A percentile compares a stretch with the other conserved stretches of the same genome.
Evolutionary conservation across 768 basidiomycete genomes (phyloP).

Genomic region (Lyophyllum semitale): DNA sequence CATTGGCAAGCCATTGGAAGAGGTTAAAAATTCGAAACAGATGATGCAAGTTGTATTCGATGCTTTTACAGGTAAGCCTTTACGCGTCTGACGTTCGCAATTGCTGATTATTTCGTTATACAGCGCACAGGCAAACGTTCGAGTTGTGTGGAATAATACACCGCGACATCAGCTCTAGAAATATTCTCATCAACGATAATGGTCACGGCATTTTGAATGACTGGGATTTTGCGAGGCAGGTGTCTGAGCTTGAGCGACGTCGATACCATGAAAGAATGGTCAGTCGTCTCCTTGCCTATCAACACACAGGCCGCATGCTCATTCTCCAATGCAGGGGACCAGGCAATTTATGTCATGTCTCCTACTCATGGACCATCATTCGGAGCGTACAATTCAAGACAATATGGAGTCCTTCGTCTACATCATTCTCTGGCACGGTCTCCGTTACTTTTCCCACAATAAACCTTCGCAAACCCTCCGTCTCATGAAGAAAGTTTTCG

Average conservation of each 20-base stretch:
- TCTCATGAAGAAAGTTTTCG: not conserved
- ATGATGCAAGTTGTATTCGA: conserved; percentile 20
- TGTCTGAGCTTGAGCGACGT: not conserved
- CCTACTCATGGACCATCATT: not conserved
- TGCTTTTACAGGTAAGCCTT: conserved; percentile 24
- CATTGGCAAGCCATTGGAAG: conserved; percentile 12
- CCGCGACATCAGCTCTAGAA: conserved; percentile 8
- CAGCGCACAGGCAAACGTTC: conserved; percentile 11
- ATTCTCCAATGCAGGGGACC: conserved; percentile 3
- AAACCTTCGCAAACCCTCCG: not conserved
- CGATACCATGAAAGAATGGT: conserved; percentile 7
- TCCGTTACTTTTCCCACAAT: conserved; percentile 8
- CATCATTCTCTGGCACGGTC: conserved; percentile 5
- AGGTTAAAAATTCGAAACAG: conserved; percentile 18
- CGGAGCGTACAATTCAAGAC: conserved; percentile 1
- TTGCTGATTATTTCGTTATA: not conserved
- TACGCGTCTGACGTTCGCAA: not conserved
- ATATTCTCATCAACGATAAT: conserved; percentile 8
- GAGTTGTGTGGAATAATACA: conserved; percentile 4
- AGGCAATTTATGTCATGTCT: conserved; percentile 16
- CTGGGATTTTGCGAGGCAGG: conserved; percentile 13
- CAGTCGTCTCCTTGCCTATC: not conserved
- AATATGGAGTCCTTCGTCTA: conserved; percentile 14
- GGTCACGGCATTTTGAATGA: conserved; percentile 15
- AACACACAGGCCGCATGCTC: not conserved